These are phyloP conservation scores for Aristolochia contorta DNA, from an alignment of 164 flowering plant genomes.

Conservation along the genomic window DNA sequence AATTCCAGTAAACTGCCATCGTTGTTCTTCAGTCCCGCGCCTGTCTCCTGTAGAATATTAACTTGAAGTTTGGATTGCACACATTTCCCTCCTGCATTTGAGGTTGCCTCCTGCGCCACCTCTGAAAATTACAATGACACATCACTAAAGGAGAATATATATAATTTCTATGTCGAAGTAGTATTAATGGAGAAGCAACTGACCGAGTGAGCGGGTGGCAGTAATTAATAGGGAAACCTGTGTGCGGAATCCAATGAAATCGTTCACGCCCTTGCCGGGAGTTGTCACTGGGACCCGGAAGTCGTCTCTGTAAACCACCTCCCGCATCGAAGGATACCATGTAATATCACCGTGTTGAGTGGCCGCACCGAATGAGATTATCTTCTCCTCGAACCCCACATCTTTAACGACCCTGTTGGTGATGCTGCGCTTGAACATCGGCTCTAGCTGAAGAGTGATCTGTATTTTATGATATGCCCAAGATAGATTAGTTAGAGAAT, in stretches of 20 bases:
- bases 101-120: constrained; percentile 1
- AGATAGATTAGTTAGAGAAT: too few species aligned
- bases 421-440: constrained; percentile 10
- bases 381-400: constrained; percentile 1
- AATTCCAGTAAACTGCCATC: constrained; percentile 2
- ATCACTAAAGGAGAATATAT: too few species aligned
- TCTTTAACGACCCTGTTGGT: constrained; percentile 2
- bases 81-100: constrained; percentile 2
- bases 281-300: constrained; percentile 1
- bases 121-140: constrained; percentile 1
- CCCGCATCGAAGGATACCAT: constrained; percentile 6
- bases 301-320: constrained; percentile 7
- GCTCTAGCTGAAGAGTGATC: constrained; percentile 10
- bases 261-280: constrained; percentile 5
- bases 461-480: too few species aligned
- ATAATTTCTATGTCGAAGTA: too few species aligned
- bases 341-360: constrained; percentile 7
- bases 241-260: constrained; percentile 4
- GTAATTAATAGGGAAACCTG: constrained; percentile 1
- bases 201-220: constrained; percentile 1
- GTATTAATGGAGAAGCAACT: not conserved
- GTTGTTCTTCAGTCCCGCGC: constrained; percentile 5
- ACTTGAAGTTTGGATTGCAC: constrained; percentile 7
- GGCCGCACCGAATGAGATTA: constrained; percentile 3
- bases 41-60: not conserved